Evolutionary conservation across 345 rosid genomes (phyloP).

Genomic region (Sisymbrium irio): DNA sequence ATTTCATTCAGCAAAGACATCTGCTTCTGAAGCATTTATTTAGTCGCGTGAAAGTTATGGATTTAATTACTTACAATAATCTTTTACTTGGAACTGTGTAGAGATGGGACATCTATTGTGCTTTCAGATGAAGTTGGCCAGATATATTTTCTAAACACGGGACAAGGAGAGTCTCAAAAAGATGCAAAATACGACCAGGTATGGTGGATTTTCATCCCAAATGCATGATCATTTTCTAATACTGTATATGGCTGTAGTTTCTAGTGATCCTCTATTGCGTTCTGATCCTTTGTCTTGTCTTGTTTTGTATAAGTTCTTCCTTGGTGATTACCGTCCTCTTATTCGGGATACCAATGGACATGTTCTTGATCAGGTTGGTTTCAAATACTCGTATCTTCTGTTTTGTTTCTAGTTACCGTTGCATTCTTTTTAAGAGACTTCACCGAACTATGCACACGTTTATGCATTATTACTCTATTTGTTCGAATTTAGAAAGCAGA

Average conservation of each 20-base stretch:
- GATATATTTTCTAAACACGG: conserved; percentile 85
- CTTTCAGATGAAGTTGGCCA: conserved; percentile 99
- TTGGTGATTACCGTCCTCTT: conserved; percentile 98
- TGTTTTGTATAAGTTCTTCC: conserved; percentile 71
- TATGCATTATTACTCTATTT: not conserved
- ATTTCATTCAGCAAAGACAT: conserved; percentile 3
- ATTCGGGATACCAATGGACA: conserved; percentile 78
- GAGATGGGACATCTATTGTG: conserved; percentile 98
- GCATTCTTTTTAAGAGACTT: conserved; percentile 5
- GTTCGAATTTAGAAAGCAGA: not conserved
- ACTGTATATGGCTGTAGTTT: not conserved
- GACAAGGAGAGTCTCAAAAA: conserved; percentile 95
- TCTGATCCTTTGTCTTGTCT: conserved; percentile 21
- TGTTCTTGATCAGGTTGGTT: conserved; percentile 91
- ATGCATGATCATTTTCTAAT: conserved; percentile 24
- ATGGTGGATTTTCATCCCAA: conserved; percentile 17
- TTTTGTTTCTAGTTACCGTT: conserved; percentile 17
- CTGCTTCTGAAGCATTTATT: not conserved
- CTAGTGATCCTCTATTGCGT: conserved; percentile 17
- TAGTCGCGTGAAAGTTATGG: conserved; percentile 11
- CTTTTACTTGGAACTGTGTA: conserved; percentile 31
- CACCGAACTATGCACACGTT: not conserved
- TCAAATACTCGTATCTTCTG: conserved; percentile 22
- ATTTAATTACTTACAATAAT: not conserved
- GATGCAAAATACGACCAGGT: conserved; percentile 99